A percentile compares a stretch with the other conserved stretches of the same genome.
These are phyloP conservation scores for Penicillium sp. DNA, from an alignment of 2,329 filamentous ascomycete genomes.

Conservation along the genomic window DNA sequence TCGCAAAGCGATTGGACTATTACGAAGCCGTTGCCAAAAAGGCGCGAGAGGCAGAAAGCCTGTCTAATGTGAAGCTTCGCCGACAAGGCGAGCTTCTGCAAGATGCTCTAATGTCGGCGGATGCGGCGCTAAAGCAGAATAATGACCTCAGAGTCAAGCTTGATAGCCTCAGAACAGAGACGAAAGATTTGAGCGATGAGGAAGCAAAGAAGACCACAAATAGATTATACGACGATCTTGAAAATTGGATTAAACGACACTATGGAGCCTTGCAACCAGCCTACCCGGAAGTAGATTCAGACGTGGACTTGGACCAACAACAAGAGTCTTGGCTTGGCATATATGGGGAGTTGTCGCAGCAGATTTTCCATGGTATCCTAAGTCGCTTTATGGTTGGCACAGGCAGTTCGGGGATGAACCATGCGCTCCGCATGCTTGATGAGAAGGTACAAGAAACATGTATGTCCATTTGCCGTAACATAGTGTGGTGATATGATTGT, in stretches of 20 bases:
- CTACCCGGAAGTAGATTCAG: not conserved
- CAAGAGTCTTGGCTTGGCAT: not conserved
- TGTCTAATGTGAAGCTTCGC: not conserved
- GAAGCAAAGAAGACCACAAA: not conserved
- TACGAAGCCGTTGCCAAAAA: not conserved
- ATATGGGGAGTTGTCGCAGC: not conserved
- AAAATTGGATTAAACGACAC: not conserved
- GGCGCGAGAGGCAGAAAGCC: not conserved
- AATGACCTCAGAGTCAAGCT: not conserved
- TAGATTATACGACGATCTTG: not conserved
- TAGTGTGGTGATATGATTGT: too few species aligned
- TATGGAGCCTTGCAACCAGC: not conserved
- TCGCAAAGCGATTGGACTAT: not conserved
- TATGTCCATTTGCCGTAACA: not conserved
- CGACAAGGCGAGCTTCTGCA: not conserved
- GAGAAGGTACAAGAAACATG: conserved; percentile 5
- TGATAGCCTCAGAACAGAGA: not conserved
- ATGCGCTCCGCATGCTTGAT: conserved; percentile 1
- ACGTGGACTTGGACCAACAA: not conserved
- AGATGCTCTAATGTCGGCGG: not conserved
- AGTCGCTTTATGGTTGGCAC: conserved; percentile 3
- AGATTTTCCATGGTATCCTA: conserved; percentile 1
- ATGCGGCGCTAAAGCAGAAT: not conserved
- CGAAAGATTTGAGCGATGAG: not conserved
- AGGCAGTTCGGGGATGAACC: not conserved